These are phyloP conservation scores for Apodospora peruviana DNA, from an alignment of 495 filamentous ascomycete genomes.

Conservation along the genomic window DNA sequence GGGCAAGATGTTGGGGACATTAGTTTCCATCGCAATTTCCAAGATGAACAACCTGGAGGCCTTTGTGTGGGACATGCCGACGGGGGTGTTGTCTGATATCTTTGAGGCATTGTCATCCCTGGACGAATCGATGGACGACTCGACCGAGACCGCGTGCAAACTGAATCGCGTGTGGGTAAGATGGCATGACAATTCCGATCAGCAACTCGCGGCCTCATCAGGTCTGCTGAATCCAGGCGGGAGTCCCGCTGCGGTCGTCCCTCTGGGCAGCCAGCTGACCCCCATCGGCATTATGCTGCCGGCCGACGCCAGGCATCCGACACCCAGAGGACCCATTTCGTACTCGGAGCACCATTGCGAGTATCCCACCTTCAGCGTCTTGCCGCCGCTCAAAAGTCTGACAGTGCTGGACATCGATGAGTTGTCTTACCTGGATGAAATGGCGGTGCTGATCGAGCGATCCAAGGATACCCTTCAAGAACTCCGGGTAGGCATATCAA, in stretches of 20 bases:
- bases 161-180: conserved; percentile 80
- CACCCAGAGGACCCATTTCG: conserved; percentile 17
- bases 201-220: conserved; percentile 19
- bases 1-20: conserved; percentile 88
- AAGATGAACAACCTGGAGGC: conserved; percentile 87
- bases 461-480: conserved; percentile 66
- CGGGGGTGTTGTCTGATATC: conserved; percentile 78
- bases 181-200: conserved; percentile 76
- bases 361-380: conserved; percentile 78
- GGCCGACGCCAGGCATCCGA: conserved; percentile 16
- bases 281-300: conserved; percentile 38
- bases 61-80: conserved; percentile 97
- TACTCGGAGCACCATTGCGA: conserved; percentile 55
- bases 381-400: conserved; percentile 75
- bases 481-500: conserved; percentile 72
- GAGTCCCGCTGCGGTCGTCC: conserved; percentile 25
- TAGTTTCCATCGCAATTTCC: conserved; percentile 79
- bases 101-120: conserved; percentile 80
- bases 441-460: conserved; percentile 72
- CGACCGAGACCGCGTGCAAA: conserved; percentile 55
- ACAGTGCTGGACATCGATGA: conserved; percentile 89
- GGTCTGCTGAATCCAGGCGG: conserved; percentile 19
- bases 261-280: conserved; percentile 36
- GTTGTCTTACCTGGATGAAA: conserved; percentile 80
- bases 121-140: conserved; percentile 50